These are phyloP conservation scores for Ensete ventricosum DNA, from an alignment of 176 grass and related monocot species.

Conservation along the genomic window DNA sequence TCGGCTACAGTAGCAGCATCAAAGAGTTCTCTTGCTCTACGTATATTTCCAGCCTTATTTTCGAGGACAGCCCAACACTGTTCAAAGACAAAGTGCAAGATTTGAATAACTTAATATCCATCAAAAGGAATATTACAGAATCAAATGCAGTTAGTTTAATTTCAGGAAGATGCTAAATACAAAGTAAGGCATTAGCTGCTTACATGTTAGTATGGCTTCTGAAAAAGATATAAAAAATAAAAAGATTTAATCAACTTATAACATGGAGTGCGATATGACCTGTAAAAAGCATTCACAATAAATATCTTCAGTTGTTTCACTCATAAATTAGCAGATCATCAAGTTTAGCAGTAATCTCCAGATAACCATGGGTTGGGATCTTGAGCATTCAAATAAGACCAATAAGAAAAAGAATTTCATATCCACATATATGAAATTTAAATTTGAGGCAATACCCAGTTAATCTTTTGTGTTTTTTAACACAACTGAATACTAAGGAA, in stretches of 20 bases:
- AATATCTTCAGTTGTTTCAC: neutral
- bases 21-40: conserved; percentile 82
- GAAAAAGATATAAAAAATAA: too few relatives aligned
- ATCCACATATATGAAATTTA: neutral
- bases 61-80: conserved; percentile 99
- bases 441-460: neutral
- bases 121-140: neutral
- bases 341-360: too few relatives aligned
- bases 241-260: too few relatives aligned
- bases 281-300: neutral
- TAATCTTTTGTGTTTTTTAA: neutral
- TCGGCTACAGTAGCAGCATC: conserved; percentile 92
- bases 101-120: conserved; percentile 1
- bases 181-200: neutral
- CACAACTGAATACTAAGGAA: neutral
- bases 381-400: neutral
- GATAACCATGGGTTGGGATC: neutral
- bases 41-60: conserved; percentile 71
- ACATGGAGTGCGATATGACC: too few relatives aligned
- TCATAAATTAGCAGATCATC: neutral
- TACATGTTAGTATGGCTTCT: neutral
- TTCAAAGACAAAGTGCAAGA: conserved; percentile 24
- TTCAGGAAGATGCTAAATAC: neutral
- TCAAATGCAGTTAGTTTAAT: neutral
- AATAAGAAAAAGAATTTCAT: neutral